Base-by-base conservation (phyloP, 2,329 filamentous ascomycete genomes). In the Colletotrichum magnum region DNA sequence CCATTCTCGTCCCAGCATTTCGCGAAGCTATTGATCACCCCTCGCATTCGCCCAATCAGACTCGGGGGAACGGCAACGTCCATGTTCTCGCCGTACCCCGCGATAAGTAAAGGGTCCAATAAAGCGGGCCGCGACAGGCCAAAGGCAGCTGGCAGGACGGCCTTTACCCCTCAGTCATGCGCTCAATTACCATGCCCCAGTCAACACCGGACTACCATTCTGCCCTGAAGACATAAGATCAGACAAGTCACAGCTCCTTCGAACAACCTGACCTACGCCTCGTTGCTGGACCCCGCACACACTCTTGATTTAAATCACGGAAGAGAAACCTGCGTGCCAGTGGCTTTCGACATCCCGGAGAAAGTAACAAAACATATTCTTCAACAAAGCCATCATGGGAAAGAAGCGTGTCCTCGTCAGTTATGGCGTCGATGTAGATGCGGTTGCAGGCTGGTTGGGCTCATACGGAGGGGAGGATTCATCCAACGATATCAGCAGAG, bases 381-480 rank as follows among this genome's bases (percentile, higher is more conserved):
- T 50, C 43, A 9, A 15, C 28, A 7, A 6, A 43, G 5, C 5
- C 62, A 74, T 21, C 7, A 80, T 80, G 79, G 78, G 75, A 47
- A 80, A 79, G 72, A 80, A 80, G 72, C 76, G 78, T 10, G 79
- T 80, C 71, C 76, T 80, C 53, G 74, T 78, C 32, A 84, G 87
- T 72, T 93, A 93, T 73, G 90, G 91, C 3, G 89, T 94, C 26
- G 92, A 94, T 70, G 90, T 94, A 28, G 92, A 94, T 72, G 92
- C 91, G n/a, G 90, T 94, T 2, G 88, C 91, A 1, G 91, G 92
- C 9, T 94, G 92, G 92, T 83, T 94, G 0, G 92, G 92, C 0
- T 92, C 89, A 0, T 94, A 94, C 74, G 90, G 90, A 16, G 91
- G 92, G 45, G 87, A 94, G 77, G 92, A 94, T 75, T 91, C 87